phyloP scores from a whole-genome alignment of 2,329 filamentous ascomycete species.

The Claviceps purpurea region DNA sequence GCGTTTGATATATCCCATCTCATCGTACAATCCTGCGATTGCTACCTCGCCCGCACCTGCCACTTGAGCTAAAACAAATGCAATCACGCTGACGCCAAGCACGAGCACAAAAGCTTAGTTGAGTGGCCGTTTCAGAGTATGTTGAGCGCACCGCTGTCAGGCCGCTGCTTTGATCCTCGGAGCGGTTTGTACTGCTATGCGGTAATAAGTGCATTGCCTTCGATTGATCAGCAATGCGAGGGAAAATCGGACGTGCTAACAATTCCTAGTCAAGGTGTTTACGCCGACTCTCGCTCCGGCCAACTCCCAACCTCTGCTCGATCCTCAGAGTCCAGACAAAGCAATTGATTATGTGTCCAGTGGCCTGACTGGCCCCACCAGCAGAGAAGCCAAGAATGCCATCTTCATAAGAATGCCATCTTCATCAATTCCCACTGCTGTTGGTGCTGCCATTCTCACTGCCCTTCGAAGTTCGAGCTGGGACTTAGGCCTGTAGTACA shows the following conservation, averaged over 20 bases:
- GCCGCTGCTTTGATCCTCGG: too few species aligned
- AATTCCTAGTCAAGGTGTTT: slow-evolving; percentile 33
- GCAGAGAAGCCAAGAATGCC: slow-evolving; percentile 30
- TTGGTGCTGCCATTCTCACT: slow-evolving; percentile 60
- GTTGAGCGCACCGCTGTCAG: too few species aligned
- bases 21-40: too few species aligned
- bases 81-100: too few species aligned
- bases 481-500: slow-evolving; percentile 51
- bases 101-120: too few species aligned
- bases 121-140: too few species aligned
- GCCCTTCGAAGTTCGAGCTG: slow-evolving; percentile 43
- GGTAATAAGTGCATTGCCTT: too few species aligned
- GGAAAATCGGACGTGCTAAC: background rate
- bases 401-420: slow-evolving; percentile 38
- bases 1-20: too few species aligned
- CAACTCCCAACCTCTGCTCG: slow-evolving; percentile 17
- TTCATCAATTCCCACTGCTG: slow-evolving; percentile 49
- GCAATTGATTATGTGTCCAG: slow-evolving; percentile 15
- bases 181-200: too few species aligned
- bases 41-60: too few species aligned
- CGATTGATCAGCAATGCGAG: too few species aligned
- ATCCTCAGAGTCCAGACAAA: slow-evolving; percentile 10
- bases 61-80: too few species aligned
- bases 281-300: slow-evolving; percentile 23
- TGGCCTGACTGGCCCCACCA: slow-evolving; percentile 18